Percentiles rank a stretch among this genome's conserved stretches.
Conservation (phyloP, 257 asterid genomes). For the Schizonepeta tenuifolia region DNA sequence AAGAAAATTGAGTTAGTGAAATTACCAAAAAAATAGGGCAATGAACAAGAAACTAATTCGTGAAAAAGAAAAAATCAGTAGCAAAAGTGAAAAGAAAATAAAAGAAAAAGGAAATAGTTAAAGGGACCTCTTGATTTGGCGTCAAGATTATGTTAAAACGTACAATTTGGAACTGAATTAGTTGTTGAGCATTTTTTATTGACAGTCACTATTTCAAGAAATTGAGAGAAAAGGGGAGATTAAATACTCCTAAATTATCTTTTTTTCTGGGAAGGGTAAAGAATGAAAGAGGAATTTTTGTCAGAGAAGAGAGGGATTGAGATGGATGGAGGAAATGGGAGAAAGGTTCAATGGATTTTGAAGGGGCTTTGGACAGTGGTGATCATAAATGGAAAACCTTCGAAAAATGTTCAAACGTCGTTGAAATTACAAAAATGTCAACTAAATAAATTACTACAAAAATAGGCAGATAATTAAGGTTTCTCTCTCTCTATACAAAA, state of each 20-base stretch:
- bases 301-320: constrained; percentile 34
- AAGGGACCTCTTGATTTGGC: constrained; percentile 33
- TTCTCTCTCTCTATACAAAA: not conserved
- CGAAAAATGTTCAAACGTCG: constrained; percentile 18
- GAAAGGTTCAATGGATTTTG: not conserved
- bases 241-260: not conserved
- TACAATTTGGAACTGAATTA: constrained; percentile 15
- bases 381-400: constrained; percentile 35
- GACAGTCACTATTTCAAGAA: constrained; percentile 24
- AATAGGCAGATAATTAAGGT: not conserved
- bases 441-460: not conserved
- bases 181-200: constrained; percentile 24
- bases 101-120: not conserved
- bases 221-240: not conserved
- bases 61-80: not conserved
- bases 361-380: constrained; percentile 30
- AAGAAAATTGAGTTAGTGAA: not conserved
- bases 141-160: constrained; percentile 19
- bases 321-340: constrained; percentile 21
- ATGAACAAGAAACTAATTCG: constrained; percentile 1
- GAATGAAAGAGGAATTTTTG: constrained; percentile 29
- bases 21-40: not conserved
- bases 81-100: not conserved
- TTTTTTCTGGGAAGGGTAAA: not conserved
- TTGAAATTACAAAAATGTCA: not conserved